Conservation (phyloP, 1,284 basidiomycete species). For the Coniophora puteana region DNA sequence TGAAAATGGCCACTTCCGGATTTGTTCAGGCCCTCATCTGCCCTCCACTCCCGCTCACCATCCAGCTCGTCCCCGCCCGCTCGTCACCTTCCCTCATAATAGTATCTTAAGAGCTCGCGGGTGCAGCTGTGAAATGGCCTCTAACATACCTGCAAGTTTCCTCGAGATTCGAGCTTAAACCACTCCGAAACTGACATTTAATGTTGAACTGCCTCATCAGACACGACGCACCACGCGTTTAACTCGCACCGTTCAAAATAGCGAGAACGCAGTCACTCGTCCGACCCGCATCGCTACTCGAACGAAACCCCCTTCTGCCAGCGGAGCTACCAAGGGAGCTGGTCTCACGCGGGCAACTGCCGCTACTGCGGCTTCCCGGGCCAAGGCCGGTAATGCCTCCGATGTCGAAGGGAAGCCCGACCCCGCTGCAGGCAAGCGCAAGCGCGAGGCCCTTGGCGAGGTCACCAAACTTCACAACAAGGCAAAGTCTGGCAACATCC, state of each 20-base stretch:
- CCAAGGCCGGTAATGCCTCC: constrained; percentile 33
- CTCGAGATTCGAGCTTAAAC: not conserved
- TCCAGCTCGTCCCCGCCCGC: constrained; percentile 3
- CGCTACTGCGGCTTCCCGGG: constrained; percentile 46
- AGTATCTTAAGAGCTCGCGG: constrained; percentile 3
- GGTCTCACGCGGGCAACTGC: constrained; percentile 38
- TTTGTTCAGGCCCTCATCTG: constrained; percentile 9
- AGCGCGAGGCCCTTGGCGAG: constrained; percentile 72
- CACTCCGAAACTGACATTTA: not conserved
- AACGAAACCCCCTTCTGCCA: constrained; percentile 49
- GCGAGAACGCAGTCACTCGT: constrained; percentile 61
- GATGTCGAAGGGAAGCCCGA: constrained; percentile 41
- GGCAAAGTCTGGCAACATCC: constrained; percentile 29
- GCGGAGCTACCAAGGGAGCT: constrained; percentile 34
- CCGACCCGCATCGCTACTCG: constrained; percentile 51
- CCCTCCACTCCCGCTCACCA: constrained; percentile 9
- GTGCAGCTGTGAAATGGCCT: constrained; percentile 15
- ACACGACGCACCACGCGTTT: constrained; percentile 57
- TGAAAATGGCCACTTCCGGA: constrained; percentile 30
- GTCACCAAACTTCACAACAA: constrained; percentile 51
- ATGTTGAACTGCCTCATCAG: constrained; percentile 25
- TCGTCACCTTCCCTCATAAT: constrained; percentile 8
- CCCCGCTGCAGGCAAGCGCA: constrained; percentile 55
- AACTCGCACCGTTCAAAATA: constrained; percentile 50
- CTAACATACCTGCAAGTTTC: constrained; percentile 27